phyloP scores from a whole-genome alignment of 352 stramenopile genomes.

The Pythium rhizo-oryzae region DNA sequence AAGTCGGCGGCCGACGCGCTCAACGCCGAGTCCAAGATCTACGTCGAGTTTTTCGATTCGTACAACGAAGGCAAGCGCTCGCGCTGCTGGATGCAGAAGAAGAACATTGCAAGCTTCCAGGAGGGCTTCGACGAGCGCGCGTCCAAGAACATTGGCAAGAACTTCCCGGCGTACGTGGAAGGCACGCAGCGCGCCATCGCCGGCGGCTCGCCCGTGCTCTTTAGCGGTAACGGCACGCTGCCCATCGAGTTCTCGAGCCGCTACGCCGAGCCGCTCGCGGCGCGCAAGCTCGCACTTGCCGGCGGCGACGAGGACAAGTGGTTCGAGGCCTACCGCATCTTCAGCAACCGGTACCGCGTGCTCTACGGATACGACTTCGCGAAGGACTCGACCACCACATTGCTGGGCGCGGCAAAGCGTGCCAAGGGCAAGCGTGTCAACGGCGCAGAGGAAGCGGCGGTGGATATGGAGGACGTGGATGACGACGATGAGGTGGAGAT shows the following conservation, averaged over 20 bases:
- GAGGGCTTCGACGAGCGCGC: slow-evolving; percentile 78
- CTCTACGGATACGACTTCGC: slow-evolving; percentile 36
- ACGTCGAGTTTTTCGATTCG: slow-evolving; percentile 85
- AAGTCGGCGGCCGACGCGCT: slow-evolving; percentile 53
- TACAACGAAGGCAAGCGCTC: slow-evolving; percentile 75
- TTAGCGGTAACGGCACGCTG: slow-evolving; percentile 61
- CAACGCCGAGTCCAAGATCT: slow-evolving; percentile 74
- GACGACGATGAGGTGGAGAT: slow-evolving; percentile 35
- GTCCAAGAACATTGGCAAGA: slow-evolving; percentile 82
- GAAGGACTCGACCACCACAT: slow-evolving; percentile 20
- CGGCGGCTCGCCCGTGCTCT: slow-evolving; percentile 66
- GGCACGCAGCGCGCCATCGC: slow-evolving; percentile 73
- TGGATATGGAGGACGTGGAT: slow-evolving; percentile 10
- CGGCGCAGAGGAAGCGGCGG: neutral
- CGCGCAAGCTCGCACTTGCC: slow-evolving; percentile 47
- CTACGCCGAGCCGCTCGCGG: slow-evolving; percentile 46
- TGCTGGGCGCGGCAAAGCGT: slow-evolving; percentile 19
- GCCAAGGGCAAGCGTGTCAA: slow-evolving; percentile 20
- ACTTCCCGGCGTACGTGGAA: slow-evolving; percentile 73
- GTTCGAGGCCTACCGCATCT: slow-evolving; percentile 69
- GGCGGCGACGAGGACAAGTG: slow-evolving; percentile 46
- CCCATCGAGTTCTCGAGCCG: slow-evolving; percentile 85
- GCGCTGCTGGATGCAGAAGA: slow-evolving; percentile 86
- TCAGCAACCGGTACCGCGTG: slow-evolving; percentile 48
- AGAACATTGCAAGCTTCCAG: slow-evolving; percentile 70